Percentiles rank a stretch among this genome's conserved stretches.
Conservation (phyloP, 2,329 filamentous ascomycete species). For the Fusarium avenaceum region DNA sequence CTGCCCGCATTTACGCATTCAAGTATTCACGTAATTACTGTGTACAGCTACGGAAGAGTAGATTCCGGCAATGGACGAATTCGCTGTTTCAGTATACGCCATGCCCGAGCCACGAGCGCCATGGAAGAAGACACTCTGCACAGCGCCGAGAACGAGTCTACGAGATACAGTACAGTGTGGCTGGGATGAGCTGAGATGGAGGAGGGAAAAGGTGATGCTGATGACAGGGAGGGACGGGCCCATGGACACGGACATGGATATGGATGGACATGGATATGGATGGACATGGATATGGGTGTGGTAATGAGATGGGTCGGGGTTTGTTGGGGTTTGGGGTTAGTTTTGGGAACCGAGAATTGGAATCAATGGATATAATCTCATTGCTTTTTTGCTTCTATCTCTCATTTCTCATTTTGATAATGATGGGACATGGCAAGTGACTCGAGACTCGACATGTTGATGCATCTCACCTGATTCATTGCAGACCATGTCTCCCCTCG, state of each 20-base stretch:
- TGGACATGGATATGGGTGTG: constrained; percentile 1
- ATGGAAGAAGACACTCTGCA: too few species aligned
- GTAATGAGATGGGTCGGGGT: not conserved
- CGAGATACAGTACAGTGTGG: too few species aligned
- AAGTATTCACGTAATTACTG: too few species aligned
- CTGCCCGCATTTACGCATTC: constrained; percentile 24
- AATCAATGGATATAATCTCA: not conserved
- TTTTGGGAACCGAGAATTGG: not conserved
- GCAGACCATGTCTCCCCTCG: too few species aligned
- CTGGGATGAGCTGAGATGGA: not conserved
- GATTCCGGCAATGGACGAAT: constrained; percentile 28
- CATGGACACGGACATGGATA: constrained; percentile 2
- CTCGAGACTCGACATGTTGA: too few species aligned
- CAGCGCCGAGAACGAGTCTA: too few species aligned
- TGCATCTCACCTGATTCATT: too few species aligned
- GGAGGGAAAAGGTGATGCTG: not conserved
- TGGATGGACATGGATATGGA: constrained; percentile 6
- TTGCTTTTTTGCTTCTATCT: not conserved
- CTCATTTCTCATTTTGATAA: not conserved
- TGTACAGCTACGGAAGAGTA: constrained; percentile 10
- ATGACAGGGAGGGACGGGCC: constrained; percentile 3
- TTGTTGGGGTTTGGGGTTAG: not conserved
- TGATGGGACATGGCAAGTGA: not conserved
- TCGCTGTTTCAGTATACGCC: constrained; percentile 24
- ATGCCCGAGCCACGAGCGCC: not conserved